Evolutionary conservation across 2,329 filamentous ascomycete species (phyloP).

Genomic region (Monosporascus sp.): DNA sequence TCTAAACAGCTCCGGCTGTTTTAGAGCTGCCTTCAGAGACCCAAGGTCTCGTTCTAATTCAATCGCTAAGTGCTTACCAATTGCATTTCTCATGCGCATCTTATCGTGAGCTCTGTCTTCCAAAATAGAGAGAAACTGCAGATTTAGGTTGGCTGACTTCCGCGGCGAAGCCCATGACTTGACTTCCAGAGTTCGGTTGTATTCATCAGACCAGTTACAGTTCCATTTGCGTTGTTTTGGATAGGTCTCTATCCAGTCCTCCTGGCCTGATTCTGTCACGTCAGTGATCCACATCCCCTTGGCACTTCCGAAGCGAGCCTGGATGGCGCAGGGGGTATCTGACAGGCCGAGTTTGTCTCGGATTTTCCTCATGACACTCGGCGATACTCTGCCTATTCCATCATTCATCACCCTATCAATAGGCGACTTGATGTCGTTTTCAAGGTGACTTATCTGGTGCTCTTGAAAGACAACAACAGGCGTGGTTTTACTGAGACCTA

Average conservation of each 20-base stretch:
- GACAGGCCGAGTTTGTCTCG: constrained; percentile 40
- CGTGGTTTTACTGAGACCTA: constrained; percentile 42
- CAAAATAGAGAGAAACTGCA: constrained; percentile 61
- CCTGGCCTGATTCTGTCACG: constrained; percentile 33
- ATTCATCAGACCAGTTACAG: constrained; percentile 34
- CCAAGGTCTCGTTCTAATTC: constrained; percentile 47
- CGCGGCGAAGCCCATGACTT: constrained; percentile 38
- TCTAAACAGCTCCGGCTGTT: constrained; percentile 40
- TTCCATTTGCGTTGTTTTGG: constrained; percentile 63
- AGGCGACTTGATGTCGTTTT: constrained; percentile 30
- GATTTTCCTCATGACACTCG: constrained; percentile 47
- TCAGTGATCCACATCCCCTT: constrained; percentile 69
- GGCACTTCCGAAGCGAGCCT: constrained; percentile 62
- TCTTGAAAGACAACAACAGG: constrained; percentile 37
- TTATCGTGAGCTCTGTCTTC: constrained; percentile 47
- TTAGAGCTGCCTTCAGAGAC: constrained; percentile 41
- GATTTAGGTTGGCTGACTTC: constrained; percentile 50
- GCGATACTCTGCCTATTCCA: constrained; percentile 59
- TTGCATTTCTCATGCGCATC: constrained; percentile 33
- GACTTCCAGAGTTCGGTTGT: constrained; percentile 53
- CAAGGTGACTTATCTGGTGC: constrained; percentile 34
- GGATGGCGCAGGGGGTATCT: constrained; percentile 54
- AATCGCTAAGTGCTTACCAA: constrained; percentile 42
- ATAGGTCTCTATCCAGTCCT: constrained; percentile 59
- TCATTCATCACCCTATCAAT: constrained; percentile 50